Base-by-base conservation (phyloP, 2,329 filamentous ascomycete genomes). In the Exophiala sp. region DNA sequence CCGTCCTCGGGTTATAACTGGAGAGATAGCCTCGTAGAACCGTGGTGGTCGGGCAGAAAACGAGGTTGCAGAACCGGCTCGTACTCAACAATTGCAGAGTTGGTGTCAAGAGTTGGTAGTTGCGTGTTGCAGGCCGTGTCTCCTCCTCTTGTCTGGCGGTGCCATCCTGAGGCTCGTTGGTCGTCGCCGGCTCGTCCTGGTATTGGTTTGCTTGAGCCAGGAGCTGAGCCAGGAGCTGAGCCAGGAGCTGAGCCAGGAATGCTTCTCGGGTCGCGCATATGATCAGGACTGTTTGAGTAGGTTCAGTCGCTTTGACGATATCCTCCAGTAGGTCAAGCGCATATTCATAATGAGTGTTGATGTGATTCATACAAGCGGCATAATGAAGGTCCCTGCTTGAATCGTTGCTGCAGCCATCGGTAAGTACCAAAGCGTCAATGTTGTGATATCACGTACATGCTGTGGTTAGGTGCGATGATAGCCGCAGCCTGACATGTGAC, bases 21-120 rank as follows among this genome's bases (percentile, higher is more conserved):
- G 84, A 74, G 14, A 96, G 74, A 61, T 84, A 87, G 29, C 87
- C 87, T 46, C 88, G 83, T 5, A 95, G 77, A 65, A 86, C 82
- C 18, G 85, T 81, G 46, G 93, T 76, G 2, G 85, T 88, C 0
- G 87, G 81, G 47, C 81, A 78, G 68, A 94, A 96, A 29, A 80
- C 70, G 7, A 90, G 67, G 47, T 79, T 80, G 55, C 94, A 77
- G 60, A 83, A 80, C 23, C 81, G 78, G 6, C 87, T 83, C 2
- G 78, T 76, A 40, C 83, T 79, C 22, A 90, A 73, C 55, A 87
- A 78, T 47, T 82, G 77, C 11, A 95, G 78, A 0, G 85, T 82
- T 22, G 82, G 78, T 13, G 74, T 70, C 5, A 87, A 68, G 6
- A 88, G 70, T 27, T 65, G 59, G 59, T 72, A 69, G 38, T 52